Conservation (phyloP, 164 flowering plant genomes). For the Aristolochia californica region DNA sequence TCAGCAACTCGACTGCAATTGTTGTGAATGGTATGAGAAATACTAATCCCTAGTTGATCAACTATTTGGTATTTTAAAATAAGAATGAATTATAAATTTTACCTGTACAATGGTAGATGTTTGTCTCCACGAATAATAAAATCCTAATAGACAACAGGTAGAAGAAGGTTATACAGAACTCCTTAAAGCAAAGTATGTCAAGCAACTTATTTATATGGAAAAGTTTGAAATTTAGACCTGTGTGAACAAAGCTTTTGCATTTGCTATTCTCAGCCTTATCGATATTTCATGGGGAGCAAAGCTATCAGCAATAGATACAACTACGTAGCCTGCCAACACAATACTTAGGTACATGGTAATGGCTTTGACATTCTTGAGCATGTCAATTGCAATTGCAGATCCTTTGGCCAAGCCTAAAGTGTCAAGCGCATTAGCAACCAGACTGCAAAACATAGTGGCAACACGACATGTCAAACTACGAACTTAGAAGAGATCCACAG, state of each 20-base stretch:
- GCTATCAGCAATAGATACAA: slow-evolving; percentile 96
- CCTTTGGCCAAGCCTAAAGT: slow-evolving; percentile 56
- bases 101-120: slow-evolving; percentile 81
- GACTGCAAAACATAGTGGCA: slow-evolving; percentile 37
- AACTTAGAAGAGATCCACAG: not conserved
- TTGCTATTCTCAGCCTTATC: slow-evolving; percentile 59
- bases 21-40: slow-evolving; percentile 18
- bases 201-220: not conserved
- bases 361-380: slow-evolving; percentile 87
- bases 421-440: slow-evolving; percentile 68
- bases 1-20: slow-evolving; percentile 75
- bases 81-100: slow-evolving; percentile 11
- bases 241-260: slow-evolving; percentile 81
- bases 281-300: slow-evolving; percentile 81
- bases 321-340: slow-evolving; percentile 77
- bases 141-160: slow-evolving; percentile 37
- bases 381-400: slow-evolving; percentile 89
- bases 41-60: not conserved
- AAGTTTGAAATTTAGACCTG: slow-evolving; percentile 39
- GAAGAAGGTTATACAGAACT: not conserved
- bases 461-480: not conserved
- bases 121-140: slow-evolving; percentile 68
- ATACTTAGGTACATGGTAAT: slow-evolving; percentile 80
- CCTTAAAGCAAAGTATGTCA: not conserved
- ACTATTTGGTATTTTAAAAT: not conserved